phyloP scores from a whole-genome alignment of 345 rosid species.

The Carallia brachiata region DNA sequence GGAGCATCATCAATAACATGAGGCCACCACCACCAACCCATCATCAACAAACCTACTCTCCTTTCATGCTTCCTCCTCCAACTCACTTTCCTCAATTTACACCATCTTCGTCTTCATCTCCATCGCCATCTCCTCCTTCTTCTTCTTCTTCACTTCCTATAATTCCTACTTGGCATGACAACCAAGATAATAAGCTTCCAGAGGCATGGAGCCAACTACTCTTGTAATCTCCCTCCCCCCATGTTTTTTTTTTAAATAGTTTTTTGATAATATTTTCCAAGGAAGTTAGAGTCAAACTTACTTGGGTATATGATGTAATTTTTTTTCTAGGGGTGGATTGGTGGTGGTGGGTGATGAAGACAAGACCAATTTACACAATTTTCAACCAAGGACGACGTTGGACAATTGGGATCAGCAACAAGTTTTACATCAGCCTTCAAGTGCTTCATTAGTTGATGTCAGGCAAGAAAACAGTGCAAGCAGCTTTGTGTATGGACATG shows the following conservation, averaged over 20 bases:
- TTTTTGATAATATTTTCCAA: neutral
- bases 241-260: neutral
- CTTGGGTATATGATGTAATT: constrained; percentile 2
- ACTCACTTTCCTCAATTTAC: constrained; percentile 40
- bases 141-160: constrained; percentile 49
- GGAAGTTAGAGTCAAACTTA: neutral
- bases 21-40: constrained; percentile 68
- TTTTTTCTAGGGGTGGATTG: constrained; percentile 58
- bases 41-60: constrained; percentile 27
- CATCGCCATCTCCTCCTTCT: constrained; percentile 41
- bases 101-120: constrained; percentile 28
- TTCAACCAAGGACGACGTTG: constrained; percentile 46
- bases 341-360: constrained; percentile 65
- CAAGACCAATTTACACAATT: constrained; percentile 39
- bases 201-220: constrained; percentile 90
- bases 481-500: constrained; percentile 45
- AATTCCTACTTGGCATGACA: constrained; percentile 54
- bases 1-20: constrained; percentile 58
- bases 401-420: constrained; percentile 66
- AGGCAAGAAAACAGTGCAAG: constrained; percentile 64
- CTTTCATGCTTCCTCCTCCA: constrained; percentile 34
- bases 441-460: constrained; percentile 36
- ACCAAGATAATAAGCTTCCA: constrained; percentile 59
- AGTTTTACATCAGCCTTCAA: constrained; percentile 48
- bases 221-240: constrained; percentile 36